Percentiles rank a stretch among this genome's conserved stretches.
Evolutionary conservation across 306 rosid species (phyloP).

Genomic region (Calophaca sinica): DNA sequence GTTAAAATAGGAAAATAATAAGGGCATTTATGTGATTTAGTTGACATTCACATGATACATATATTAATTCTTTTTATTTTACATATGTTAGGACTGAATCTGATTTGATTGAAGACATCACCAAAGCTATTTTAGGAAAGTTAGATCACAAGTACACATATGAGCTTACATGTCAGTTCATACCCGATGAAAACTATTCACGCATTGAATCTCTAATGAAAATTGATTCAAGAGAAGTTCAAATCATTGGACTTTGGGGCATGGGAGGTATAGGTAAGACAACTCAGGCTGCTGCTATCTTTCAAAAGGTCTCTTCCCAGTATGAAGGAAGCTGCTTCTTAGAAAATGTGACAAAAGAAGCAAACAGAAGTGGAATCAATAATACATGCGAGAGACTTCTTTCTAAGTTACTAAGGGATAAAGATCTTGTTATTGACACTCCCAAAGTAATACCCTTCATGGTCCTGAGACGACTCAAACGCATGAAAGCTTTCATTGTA

Average conservation of each 20-base stretch:
- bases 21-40: not conserved
- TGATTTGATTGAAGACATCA: not conserved
- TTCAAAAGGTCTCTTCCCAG: not conserved
- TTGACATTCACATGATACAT: not conserved
- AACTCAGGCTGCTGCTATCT: slow-evolving; percentile 29
- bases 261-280: not conserved
- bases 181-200: not conserved
- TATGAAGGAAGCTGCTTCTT: slow-evolving; percentile 29
- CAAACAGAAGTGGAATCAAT: not conserved
- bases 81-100: not conserved
- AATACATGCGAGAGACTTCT: not conserved
- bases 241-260: slow-evolving; percentile 40
- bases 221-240: not conserved
- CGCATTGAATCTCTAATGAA: not conserved
- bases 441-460: not conserved
- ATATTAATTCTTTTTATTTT: not conserved
- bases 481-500: slow-evolving; percentile 32
- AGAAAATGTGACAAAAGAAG: slow-evolving; percentile 24
- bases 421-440: slow-evolving; percentile 19
- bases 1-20: no score
- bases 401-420: not conserved
- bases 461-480: not conserved
- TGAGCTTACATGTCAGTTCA: not conserved
- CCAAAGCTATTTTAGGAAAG: not conserved
- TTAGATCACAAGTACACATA: not conserved